A percentile compares a stretch with the other conserved stretches of the same genome.
phyloP scores from a whole-genome alignment of 2,329 filamentous ascomycete species.

The Hymenoscyphus fructigenus region DNA sequence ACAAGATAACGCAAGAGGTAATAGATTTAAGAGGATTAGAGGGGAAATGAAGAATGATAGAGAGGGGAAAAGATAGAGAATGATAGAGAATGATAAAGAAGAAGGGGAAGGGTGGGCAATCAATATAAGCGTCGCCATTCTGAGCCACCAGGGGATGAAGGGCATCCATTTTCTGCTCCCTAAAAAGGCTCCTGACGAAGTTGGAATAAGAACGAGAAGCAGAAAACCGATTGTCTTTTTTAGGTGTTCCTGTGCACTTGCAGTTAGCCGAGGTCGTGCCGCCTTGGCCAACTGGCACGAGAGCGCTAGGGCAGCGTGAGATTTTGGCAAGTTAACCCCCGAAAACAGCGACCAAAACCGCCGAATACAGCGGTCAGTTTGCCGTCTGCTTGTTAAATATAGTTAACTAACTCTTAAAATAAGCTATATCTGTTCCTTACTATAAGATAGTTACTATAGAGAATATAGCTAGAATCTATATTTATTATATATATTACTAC shows the following conservation, averaged over 20 bases:
- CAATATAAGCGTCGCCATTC: not conserved
- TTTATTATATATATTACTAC: too few species aligned
- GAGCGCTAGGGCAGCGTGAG: constrained; percentile 25
- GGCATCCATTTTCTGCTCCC: constrained; percentile 9
- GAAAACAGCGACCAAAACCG: constrained; percentile 25
- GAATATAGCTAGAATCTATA: too few species aligned
- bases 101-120: not conserved
- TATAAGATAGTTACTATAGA: too few species aligned
- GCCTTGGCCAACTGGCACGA: constrained; percentile 14
- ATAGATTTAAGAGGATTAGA: not conserved
- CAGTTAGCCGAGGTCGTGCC: constrained; percentile 17
- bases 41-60: not conserved
- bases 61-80: not conserved
- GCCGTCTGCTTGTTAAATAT: constrained; percentile 23
- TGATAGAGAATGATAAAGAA: not conserved
- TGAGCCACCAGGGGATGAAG: not conserved
- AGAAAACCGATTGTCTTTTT: constrained; percentile 13
- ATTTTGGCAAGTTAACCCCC: constrained; percentile 21
- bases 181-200: not conserved
- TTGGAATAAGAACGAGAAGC: not conserved
- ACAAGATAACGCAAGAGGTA: not conserved
- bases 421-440: too few species aligned
- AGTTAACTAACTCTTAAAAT: too few species aligned
- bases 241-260: not conserved
- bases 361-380: constrained; percentile 29